Percentiles rank a stretch among this genome's conserved stretches.
These are phyloP conservation scores for Inga laurina DNA, from an alignment of 306 rosid species.

Conservation along the genomic window DNA sequence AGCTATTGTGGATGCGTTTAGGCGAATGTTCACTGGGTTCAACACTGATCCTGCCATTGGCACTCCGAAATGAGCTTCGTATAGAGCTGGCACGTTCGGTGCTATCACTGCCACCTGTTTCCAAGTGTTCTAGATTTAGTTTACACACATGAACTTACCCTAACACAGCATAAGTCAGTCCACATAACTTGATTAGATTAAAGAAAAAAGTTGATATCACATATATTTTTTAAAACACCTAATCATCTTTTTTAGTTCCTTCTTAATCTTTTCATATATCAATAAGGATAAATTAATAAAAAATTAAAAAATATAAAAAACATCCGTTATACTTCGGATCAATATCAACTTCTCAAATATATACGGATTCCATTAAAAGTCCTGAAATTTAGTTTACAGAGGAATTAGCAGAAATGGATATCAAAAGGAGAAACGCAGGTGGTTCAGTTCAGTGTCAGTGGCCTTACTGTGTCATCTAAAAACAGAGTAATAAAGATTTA, in stretches of 20 bases:
- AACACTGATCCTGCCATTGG: constrained; percentile 75
- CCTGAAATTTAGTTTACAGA: background rate
- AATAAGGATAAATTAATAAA: too few relatives aligned
- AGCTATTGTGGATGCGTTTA: constrained; percentile 59
- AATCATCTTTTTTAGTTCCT: too few relatives aligned
- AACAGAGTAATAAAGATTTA: background rate
- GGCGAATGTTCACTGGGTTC: constrained; percentile 62
- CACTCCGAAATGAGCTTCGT: constrained; percentile 83
- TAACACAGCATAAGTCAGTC: too few relatives aligned
- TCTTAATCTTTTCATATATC: too few relatives aligned
- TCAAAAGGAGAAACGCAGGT: background rate
- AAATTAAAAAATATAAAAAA: too few relatives aligned
- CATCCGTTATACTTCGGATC: too few relatives aligned
- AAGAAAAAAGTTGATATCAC: too few relatives aligned
- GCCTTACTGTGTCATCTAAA: background rate
- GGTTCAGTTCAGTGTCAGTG: background rate
- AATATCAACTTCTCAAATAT: too few relatives aligned
- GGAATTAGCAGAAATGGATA: background rate
- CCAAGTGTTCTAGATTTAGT: background rate
- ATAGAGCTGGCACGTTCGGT: constrained; percentile 87
- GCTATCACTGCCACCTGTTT: constrained; percentile 87
- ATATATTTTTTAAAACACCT: too few relatives aligned
- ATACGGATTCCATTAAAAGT: too few relatives aligned
- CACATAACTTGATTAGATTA: too few relatives aligned
- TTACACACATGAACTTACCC: background rate